These are phyloP conservation scores for Novymonas esmeraldas DNA, from an alignment of 208 protist genomes.

Conservation along the genomic window DNA sequence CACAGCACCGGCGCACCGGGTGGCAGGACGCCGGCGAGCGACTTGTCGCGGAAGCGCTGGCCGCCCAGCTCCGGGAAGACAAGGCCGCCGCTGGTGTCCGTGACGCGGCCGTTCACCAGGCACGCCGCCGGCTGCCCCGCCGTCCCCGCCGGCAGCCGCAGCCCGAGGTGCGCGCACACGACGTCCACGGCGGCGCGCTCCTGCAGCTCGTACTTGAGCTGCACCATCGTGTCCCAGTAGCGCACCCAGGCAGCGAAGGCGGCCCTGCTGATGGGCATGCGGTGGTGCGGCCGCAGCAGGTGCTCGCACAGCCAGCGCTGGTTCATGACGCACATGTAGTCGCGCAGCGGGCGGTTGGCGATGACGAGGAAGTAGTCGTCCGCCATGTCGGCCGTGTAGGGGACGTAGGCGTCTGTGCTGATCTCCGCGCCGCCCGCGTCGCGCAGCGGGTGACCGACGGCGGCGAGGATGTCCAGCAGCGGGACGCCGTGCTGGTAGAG, in stretches of 20 bases:
- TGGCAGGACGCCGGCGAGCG: constrained; percentile 13
- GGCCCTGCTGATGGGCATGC: neutral
- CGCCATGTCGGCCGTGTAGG: constrained; percentile 24
- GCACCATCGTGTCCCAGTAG: constrained; percentile 26
- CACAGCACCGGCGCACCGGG: constrained; percentile 20
- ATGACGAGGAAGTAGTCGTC: constrained; percentile 17
- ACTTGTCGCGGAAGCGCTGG: constrained; percentile 5
- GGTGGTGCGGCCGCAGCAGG: constrained; percentile 6
- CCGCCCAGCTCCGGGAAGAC: constrained; percentile 20
- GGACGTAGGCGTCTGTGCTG: constrained; percentile 17
- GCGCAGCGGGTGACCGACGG: constrained; percentile 12
- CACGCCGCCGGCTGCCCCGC: constrained; percentile 13
- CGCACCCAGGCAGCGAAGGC: constrained; percentile 31
- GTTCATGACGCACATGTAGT: constrained; percentile 21
- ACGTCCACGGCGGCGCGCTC: constrained; percentile 3
- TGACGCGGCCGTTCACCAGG: constrained; percentile 27
- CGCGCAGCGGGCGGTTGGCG: constrained; percentile 25
- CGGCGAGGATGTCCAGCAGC: constrained; percentile 16
- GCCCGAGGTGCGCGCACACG: constrained; percentile 24
- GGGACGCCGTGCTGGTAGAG: constrained; percentile 25
- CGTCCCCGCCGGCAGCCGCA: constrained; percentile 5
- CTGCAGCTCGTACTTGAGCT: constrained; percentile 15
- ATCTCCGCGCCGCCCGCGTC: constrained; percentile 10
- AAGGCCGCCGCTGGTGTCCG: constrained; percentile 17
- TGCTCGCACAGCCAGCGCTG: constrained; percentile 28